These are phyloP conservation scores for Dryadomyces sulphureus DNA, from an alignment of 2,329 filamentous ascomycete species.

Conservation along the genomic window DNA sequence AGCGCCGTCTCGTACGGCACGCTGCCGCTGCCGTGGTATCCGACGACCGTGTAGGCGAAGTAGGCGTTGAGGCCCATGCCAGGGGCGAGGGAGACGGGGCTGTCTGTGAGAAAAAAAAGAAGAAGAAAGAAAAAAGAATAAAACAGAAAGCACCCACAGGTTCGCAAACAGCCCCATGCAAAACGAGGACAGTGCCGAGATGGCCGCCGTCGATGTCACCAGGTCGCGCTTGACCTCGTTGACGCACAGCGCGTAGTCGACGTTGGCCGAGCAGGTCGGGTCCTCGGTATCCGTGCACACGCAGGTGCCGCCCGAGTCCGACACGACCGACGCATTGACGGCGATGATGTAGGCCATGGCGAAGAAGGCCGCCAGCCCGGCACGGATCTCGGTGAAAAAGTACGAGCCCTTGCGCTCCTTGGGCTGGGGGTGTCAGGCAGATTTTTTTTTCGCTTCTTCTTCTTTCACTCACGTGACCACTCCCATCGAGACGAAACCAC, in stretches of 20 bases:
- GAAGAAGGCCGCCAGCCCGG: conserved; percentile 65
- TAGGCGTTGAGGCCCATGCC: conserved; percentile 56
- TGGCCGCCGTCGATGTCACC: conserved; percentile 67
- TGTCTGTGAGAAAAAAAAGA: conserved; percentile 5
- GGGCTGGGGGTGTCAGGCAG: not conserved
- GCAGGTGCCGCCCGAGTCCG: conserved; percentile 65
- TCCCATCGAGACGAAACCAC: conserved; percentile 71
- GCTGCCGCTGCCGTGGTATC: conserved; percentile 40
- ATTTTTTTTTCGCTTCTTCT: too few relatives aligned
- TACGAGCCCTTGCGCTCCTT: conserved; percentile 54
- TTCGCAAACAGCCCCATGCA: conserved; percentile 74
- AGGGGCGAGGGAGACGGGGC: conserved; percentile 26
- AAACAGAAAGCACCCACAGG: conserved; percentile 32
- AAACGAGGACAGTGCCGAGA: conserved; percentile 60
- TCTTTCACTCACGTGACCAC: conserved; percentile 41
- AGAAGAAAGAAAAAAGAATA: conserved; percentile 19
- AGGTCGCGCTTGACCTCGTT: conserved; percentile 43
- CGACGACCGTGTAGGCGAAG: conserved; percentile 52
- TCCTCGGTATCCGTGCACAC: conserved; percentile 34
- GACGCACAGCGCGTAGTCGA: conserved; percentile 5
- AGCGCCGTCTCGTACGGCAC: conserved; percentile 45
- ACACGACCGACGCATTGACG: conserved; percentile 55
- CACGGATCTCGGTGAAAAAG: conserved; percentile 65
- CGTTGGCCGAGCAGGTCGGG: conserved; percentile 16
- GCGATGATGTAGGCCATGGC: conserved; percentile 79